Evolutionary conservation across 306 rosid genomes (phyloP).

Genomic region (Bauhinia variegata): DNA sequence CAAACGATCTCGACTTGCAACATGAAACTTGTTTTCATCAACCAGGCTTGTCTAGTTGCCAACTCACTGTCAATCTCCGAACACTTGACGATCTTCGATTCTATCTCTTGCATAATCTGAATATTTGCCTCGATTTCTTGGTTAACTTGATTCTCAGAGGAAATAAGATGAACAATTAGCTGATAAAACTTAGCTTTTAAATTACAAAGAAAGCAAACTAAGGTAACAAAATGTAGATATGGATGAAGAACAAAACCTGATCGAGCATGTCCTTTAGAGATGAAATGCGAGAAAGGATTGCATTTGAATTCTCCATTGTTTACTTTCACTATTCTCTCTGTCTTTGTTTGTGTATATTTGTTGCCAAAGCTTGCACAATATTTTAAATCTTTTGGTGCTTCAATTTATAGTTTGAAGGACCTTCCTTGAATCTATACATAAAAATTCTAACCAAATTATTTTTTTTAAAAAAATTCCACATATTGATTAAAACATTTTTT

Average conservation of each 20-base stretch:
- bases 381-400: conserved; percentile 4
- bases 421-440: too few species aligned
- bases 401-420: conserved; percentile 28
- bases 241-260: background rate
- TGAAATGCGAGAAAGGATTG: conserved; percentile 73
- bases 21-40: too few species aligned
- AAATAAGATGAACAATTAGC: background rate
- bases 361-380: conserved; percentile 12
- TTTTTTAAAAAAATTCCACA: too few species aligned
- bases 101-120: too few species aligned
- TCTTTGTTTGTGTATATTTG: background rate
- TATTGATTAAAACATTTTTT: too few species aligned
- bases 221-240: background rate
- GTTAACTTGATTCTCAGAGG: too few species aligned
- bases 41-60: too few species aligned
- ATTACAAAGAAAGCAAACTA: background rate
- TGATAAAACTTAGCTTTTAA: background rate
- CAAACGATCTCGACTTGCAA: too few species aligned
- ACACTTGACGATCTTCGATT: conserved; percentile 75
- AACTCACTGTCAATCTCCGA: too few species aligned
- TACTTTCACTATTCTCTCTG: conserved; percentile 6
- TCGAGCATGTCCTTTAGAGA: conserved; percentile 76
- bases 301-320: conserved; percentile 66
- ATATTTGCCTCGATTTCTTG: too few species aligned
- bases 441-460: too few species aligned